Percentiles rank a stretch among this genome's conserved stretches.
These are phyloP conservation scores for Mollisia scopiformis DNA, from an alignment of 2,329 filamentous ascomycete genomes.

Conservation along the genomic window DNA sequence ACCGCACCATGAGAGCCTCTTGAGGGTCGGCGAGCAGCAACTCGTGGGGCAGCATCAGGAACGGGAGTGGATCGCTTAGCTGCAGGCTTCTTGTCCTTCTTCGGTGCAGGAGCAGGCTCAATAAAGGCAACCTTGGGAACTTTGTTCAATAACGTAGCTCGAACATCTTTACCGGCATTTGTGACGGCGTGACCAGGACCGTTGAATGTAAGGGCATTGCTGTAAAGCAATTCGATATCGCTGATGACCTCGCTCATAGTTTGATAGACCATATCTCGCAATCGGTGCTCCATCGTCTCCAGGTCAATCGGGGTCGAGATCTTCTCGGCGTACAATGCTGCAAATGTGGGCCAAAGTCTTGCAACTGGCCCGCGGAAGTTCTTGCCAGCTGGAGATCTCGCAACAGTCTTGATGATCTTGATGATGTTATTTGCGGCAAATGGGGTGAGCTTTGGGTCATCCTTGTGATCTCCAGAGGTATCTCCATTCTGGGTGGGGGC, in stretches of 20 bases:
- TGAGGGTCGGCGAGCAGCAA: conserved; percentile 42
- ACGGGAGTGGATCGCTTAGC: conserved; percentile 44
- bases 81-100: conserved; percentile 61
- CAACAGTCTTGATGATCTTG: conserved; percentile 71
- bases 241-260: conserved; percentile 72
- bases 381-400: conserved; percentile 81
- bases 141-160: conserved; percentile 61
- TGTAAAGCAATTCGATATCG: conserved; percentile 77
- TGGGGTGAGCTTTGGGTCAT: conserved; percentile 49
- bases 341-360: conserved; percentile 73
- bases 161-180: conserved; percentile 54
- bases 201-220: conserved; percentile 84
- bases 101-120: conserved; percentile 56
- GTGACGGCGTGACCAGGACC: conserved; percentile 77
- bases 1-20: conserved; percentile 36
- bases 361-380: conserved; percentile 81
- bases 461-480: conserved; percentile 5
- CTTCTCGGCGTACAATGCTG: conserved; percentile 69
- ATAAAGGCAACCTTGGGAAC: conserved; percentile 48
- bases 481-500: conserved; percentile 31
- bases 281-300: conserved; percentile 75
- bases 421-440: conserved; percentile 65
- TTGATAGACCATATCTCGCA: conserved; percentile 69
- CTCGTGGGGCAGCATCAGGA: conserved; percentile 42
- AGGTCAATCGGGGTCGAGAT: conserved; percentile 85